Percentiles rank a stretch among this genome's conserved stretches.
Conservation (phyloP, 2,329 filamentous ascomycete species). For the Penicillium sp. region DNA sequence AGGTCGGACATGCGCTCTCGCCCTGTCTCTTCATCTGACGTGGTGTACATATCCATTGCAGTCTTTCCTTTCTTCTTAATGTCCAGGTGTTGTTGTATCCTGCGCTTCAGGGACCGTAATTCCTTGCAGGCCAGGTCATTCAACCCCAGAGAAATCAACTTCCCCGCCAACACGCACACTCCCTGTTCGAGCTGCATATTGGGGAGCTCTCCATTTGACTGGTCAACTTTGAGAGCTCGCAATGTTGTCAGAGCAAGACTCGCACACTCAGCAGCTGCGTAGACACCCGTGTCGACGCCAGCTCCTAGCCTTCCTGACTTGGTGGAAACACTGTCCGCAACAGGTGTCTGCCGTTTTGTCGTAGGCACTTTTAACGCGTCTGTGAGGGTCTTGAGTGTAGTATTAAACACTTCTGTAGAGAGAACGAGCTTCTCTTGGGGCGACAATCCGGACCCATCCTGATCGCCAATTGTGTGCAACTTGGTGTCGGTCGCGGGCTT, state of each 20-base stretch:
- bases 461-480: constrained; percentile 24
- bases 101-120: constrained; percentile 38
- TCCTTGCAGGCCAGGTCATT: constrained; percentile 43
- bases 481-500: constrained; percentile 26
- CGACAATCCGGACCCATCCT: constrained; percentile 31
- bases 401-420: constrained; percentile 49
- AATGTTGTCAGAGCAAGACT: constrained; percentile 40
- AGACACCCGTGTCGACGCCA: constrained; percentile 25
- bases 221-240: constrained; percentile 34
- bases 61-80: constrained; percentile 19
- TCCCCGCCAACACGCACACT: constrained; percentile 42
- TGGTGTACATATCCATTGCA: constrained; percentile 10
- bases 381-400: constrained; percentile 43
- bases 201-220: constrained; percentile 23
- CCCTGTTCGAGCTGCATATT: constrained; percentile 45
- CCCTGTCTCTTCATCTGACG: constrained; percentile 25
- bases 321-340: constrained; percentile 25
- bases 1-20: constrained; percentile 41
- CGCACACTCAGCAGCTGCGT: constrained; percentile 41
- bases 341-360: constrained; percentile 15
- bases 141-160: constrained; percentile 41
- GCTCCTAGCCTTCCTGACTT: constrained; percentile 25
- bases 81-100: constrained; percentile 36
- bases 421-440: constrained; percentile 41
- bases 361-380: constrained; percentile 33